Evolutionary conservation across 176 grass and related monocot species (phyloP), one percentile per base, ranked within the genome.

Genomic region (Zea luxurians): DNA sequence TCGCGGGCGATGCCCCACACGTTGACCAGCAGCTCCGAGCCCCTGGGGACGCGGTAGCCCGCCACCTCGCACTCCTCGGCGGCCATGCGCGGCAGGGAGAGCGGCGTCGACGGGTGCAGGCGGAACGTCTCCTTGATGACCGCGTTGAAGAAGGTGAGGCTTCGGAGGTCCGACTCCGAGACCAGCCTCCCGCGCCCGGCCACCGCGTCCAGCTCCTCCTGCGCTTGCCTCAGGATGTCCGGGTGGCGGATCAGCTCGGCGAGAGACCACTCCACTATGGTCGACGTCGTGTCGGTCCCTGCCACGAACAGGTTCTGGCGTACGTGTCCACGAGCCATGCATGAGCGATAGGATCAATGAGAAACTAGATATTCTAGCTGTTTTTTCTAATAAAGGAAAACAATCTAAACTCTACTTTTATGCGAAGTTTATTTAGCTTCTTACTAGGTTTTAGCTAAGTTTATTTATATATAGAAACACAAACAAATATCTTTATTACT

Each of bases 21-120:
- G 66, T 69, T 69, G 43, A 69, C 66, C 18, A 69, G 66, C 66
- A 69, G 66, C 66, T 43, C 48, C 43, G 66, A 34, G 18, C 43
- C 43, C 0, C 10, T 5, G 0, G 66, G 43, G 66, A 69, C 13
- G 66, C n/a, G 43, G 43, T 27, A 7, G 48, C 10, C 66, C 66
- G 66, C 66, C n/a, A 69, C 66, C 66, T 69, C 66, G 66, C 66
- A 69, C 9, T 69, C 66, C 66, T 69, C 66, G 10, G 66, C 66
- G 18, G 66, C 66, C 4, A 69, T 43, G 18, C 66, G 66, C 9
- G 66, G 66, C 43, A 69, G 66, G 43, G 66, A 69, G 43, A 69
- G 66, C 66, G 66, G 66, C 66, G 66, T 69, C 43, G 66, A 69
- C 18, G 66, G 66, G 66, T 69, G 66, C 10, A 69, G 66, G 10